These are phyloP conservation scores for Cyclotella atomus DNA, from an alignment of 108 stramenopile genomes.

Conservation along the genomic window DNA sequence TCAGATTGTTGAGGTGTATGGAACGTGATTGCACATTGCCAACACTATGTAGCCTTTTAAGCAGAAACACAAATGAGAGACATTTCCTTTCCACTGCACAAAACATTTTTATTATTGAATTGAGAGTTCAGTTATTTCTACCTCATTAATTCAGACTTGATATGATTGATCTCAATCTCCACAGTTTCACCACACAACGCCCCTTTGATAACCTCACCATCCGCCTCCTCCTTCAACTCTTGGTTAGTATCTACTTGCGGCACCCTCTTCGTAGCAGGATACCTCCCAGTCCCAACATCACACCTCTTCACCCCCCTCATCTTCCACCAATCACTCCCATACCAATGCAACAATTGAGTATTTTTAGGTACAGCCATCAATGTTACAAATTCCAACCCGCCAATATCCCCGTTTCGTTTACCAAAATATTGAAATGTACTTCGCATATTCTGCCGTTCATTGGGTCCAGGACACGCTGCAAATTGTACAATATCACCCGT, in stretches of 20 bases:
- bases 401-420: slow-evolving; percentile 56
- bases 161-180: no score
- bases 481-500: slow-evolving; percentile 70
- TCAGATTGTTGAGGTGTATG: background rate
- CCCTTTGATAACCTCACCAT: no score
- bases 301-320: slow-evolving; percentile 52
- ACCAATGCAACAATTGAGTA: slow-evolving; percentile 72
- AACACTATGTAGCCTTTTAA: no score
- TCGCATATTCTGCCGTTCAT: slow-evolving; percentile 66
- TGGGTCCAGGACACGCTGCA: slow-evolving; percentile 69
- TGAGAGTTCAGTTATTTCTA: no score
- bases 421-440: slow-evolving; percentile 76
- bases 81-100: no score
- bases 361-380: slow-evolving; percentile 58
- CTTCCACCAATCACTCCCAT: slow-evolving; percentile 71
- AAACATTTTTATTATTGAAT: no score
- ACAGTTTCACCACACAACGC: no score
- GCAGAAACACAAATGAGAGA: no score
- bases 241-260: no score
- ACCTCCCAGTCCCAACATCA: slow-evolving; percentile 63
- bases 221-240: no score
- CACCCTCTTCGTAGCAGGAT: slow-evolving; percentile 64
- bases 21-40: no score
- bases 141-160: no score
- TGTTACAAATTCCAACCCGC: slow-evolving; percentile 68